A percentile compares a stretch with the other conserved stretches of the same genome.
phyloP scores from a whole-genome alignment of 345 rosid species.

The Populus deltoides region DNA sequence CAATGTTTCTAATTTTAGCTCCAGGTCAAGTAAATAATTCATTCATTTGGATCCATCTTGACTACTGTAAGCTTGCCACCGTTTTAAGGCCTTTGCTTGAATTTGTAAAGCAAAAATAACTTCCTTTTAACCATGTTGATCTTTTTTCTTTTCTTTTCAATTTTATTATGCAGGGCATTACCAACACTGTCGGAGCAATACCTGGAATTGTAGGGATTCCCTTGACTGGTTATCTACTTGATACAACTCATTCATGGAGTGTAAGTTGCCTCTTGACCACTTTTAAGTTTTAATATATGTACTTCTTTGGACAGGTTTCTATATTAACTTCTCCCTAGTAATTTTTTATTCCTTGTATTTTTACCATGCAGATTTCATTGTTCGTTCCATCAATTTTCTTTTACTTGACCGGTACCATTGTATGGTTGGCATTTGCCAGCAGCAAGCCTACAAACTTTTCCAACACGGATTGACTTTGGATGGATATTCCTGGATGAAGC shows the following conservation, averaged over 20 bases:
- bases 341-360: neutral
- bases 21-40: neutral
- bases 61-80: neutral
- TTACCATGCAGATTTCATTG: conserved; percentile 53
- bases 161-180: conserved; percentile 58
- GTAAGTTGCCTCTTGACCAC: conserved; percentile 48
- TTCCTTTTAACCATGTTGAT: neutral
- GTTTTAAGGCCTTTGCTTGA: neutral
- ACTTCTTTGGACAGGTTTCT: neutral
- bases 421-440: conserved; percentile 87
- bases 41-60: neutral
- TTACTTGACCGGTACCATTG: conserved; percentile 81
- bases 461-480: conserved; percentile 30
- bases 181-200: conserved; percentile 86
- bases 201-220: conserved; percentile 93
- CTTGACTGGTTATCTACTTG: conserved; percentile 87
- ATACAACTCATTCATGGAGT: conserved; percentile 93
- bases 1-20: neutral
- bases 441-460: conserved; percentile 79
- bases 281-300: neutral
- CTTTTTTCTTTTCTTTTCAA: neutral
- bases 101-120: neutral
- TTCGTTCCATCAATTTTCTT: conserved; percentile 91
- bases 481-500: conserved; percentile 7
- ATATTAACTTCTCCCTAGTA: neutral